Base-by-base conservation (phyloP, 2,329 filamentous ascomycete genomes). In the Aaosphaeria arxii region DNA sequence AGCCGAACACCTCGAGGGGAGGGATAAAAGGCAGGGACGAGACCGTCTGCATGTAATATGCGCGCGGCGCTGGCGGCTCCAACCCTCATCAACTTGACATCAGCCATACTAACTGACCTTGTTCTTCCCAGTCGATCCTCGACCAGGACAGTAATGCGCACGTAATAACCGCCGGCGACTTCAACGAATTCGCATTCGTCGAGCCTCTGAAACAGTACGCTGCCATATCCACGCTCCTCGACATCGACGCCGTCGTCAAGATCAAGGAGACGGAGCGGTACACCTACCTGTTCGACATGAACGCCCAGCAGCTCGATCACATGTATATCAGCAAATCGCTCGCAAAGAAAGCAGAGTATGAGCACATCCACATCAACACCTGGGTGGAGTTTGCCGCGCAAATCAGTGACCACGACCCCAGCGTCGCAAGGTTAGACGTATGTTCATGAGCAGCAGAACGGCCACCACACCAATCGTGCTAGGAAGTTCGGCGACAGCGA, bases 291-390 rank as follows among this genome's bases (percentile, higher is more conserved):
- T 89, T 80, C 52, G 85, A 87, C 55, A 81, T 80, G 77, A 88
- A 87, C 69, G 78, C 80, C 49, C 82, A 89, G 72, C 78, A 85
- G 61, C 74, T 89, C 13, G 86, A 89, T 66, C 86, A 89, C 71
- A 82, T 87, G 70, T 88, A 79, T 56, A 77, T 87, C 48, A 86
- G 82, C 61, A 72, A 77, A 29, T 73, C 73, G 43, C 59, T 86
- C 49, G 71, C 70, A 29, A 61, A 54, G 29, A 62, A 66, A 4
- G 69, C 75, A 11, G 67, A 74, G 58, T 82, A 82, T 55, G 82
- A 88, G 74, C 85, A 89, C 67, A 61, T 89, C 29, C 86, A 89
- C 70, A 72, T 88, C 44, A 89, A 88, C 66, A 84, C 84, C 3
- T 89, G 86, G 86, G 77, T 81, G 43, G 69, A 74, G 30, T 77